Percentiles rank a stretch among this genome's conserved stretches.
These are phyloP conservation scores for Scheffersomyces illinoinensis DNA, from an alignment of 1,139 yeast species.

Conservation along the genomic window DNA sequence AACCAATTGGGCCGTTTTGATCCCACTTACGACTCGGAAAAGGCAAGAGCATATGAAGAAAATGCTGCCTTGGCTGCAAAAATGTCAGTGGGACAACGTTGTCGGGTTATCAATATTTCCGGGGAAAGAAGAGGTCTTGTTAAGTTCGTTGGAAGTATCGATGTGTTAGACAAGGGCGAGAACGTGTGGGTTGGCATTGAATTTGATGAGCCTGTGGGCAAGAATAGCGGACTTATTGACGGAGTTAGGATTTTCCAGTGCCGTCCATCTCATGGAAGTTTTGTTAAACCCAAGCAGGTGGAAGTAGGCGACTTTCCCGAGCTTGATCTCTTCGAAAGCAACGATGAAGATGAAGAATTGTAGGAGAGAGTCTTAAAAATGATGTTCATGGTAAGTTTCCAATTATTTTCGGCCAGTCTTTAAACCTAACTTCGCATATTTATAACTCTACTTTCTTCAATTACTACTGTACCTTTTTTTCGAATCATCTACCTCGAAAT, in stretches of 20 bases:
- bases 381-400: background rate
- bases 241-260: conserved; percentile 36
- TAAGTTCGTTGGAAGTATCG: conserved; percentile 65
- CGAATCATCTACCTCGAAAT: background rate
- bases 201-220: conserved; percentile 52
- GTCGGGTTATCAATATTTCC: conserved; percentile 43
- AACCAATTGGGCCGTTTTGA: conserved; percentile 73
- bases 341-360: conserved; percentile 28
- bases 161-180: conserved; percentile 52
- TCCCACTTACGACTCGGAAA: conserved; percentile 44
- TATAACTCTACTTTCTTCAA: background rate
- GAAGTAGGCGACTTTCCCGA: conserved; percentile 58
- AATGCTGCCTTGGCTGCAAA: conserved; percentile 24
- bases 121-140: conserved; percentile 70
- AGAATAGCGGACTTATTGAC: conserved; percentile 42
- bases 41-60: conserved; percentile 20
- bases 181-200: conserved; percentile 49
- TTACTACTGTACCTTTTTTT: background rate
- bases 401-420: background rate
- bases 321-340: conserved; percentile 39
- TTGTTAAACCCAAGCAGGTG: conserved; percentile 49
- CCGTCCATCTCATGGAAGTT: conserved; percentile 47
- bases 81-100: conserved; percentile 36
- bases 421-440: background rate
- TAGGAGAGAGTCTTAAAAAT: background rate